Percentiles rank a stretch among this genome's conserved stretches.
Conservation (phyloP, 2,329 filamentous ascomycete species). For the Exophiala sp. region DNA sequence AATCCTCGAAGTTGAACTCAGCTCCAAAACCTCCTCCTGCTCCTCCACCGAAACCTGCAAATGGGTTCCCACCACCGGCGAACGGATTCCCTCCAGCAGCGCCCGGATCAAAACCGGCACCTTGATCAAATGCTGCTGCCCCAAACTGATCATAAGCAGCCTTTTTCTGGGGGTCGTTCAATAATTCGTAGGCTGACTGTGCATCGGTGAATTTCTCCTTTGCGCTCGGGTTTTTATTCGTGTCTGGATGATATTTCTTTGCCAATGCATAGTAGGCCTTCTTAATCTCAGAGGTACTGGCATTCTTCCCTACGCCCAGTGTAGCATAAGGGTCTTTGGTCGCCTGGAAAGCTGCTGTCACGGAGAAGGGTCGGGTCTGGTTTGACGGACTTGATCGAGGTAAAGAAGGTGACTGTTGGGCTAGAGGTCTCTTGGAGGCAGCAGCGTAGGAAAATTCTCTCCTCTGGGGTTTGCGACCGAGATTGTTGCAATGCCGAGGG, state of each 20-base stretch:
- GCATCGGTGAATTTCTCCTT: conserved; percentile 95
- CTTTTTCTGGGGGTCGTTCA: conserved; percentile 90
- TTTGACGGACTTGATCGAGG: not conserved
- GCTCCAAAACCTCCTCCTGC: conserved; percentile 59
- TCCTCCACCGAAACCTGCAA: conserved; percentile 45
- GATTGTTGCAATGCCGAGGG: conserved; percentile 34
- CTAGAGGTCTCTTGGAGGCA: conserved; percentile 28
- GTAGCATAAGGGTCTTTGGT: conserved; percentile 82
- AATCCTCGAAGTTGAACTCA: conserved; percentile 92
- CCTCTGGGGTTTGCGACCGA: conserved; percentile 35
- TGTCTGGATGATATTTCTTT: conserved; percentile 97
- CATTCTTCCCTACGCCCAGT: conserved; percentile 77
- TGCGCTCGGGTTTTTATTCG: conserved; percentile 89
- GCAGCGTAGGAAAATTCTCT: conserved; percentile 36
- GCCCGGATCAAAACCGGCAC: conserved; percentile 73
- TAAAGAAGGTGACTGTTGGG: conserved; percentile 19
- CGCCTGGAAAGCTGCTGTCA: conserved; percentile 57
- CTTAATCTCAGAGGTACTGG: conserved; percentile 86
- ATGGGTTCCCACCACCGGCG: conserved; percentile 38
- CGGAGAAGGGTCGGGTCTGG: conserved; percentile 36
- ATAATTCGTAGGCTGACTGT: conserved; percentile 87
- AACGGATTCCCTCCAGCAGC: conserved; percentile 59
- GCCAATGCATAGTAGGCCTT: conserved; percentile 97
- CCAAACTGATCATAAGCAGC: conserved; percentile 90
- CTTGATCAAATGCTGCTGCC: conserved; percentile 66